Percentiles rank a stretch among this genome's conserved stretches.
Evolutionary conservation across 2,329 filamentous ascomycete species (phyloP).

Genomic region (Alternaria gaisen): DNA sequence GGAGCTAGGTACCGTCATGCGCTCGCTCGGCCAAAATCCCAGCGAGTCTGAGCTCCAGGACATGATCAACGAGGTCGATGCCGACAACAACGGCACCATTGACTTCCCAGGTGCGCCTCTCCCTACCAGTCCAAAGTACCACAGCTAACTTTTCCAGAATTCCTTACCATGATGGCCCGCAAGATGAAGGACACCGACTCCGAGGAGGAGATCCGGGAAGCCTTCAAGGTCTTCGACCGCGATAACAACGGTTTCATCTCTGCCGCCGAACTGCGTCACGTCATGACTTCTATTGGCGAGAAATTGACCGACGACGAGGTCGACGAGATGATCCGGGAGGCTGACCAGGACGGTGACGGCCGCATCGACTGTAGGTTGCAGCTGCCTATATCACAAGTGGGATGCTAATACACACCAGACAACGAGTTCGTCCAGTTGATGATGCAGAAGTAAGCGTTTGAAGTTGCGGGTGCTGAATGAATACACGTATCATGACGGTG

Average conservation of each 20-base stretch:
- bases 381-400: neutral
- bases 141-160: conserved; percentile 56
- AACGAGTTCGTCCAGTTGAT: conserved; percentile 66
- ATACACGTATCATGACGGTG: conserved; percentile 42
- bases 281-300: conserved; percentile 72
- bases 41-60: conserved; percentile 70
- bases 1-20: conserved; percentile 71
- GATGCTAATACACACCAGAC: conserved; percentile 49
- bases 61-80: conserved; percentile 73
- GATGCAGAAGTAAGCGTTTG: conserved; percentile 61
- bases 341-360: conserved; percentile 71
- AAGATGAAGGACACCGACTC: conserved; percentile 69
- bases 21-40: conserved; percentile 69
- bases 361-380: conserved; percentile 67
- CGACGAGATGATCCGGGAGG: conserved; percentile 72
- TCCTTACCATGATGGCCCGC: conserved; percentile 72
- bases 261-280: conserved; percentile 67
- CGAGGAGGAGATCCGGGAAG: conserved; percentile 71
- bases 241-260: conserved; percentile 73
- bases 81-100: conserved; percentile 71
- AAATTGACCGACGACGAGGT: conserved; percentile 70
- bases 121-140: neutral
- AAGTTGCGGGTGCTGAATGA: conserved; percentile 35
- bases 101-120: conserved; percentile 65
- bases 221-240: conserved; percentile 72